A percentile compares a stretch with the other conserved stretches of the same genome.
These are phyloP conservation scores for Dunaliella salina DNA, from an alignment of 163 green algal species.

Conservation along the genomic window DNA sequence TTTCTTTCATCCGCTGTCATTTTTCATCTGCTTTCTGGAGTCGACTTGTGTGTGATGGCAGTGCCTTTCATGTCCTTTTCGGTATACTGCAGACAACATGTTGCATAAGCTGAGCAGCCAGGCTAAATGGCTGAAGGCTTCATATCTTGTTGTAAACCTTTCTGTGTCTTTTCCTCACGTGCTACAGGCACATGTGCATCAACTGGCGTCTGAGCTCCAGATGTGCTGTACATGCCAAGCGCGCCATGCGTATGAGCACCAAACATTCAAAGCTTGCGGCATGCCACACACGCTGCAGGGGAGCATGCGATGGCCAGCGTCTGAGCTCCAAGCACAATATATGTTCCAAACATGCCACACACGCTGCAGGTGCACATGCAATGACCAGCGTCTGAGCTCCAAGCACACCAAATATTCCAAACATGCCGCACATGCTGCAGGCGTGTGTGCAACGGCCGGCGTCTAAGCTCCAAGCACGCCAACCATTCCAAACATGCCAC, in stretches of 20 bases:
- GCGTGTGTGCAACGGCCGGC: background rate
- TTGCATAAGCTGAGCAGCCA: too few relatives aligned
- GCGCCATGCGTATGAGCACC: too few relatives aligned
- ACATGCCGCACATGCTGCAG: background rate
- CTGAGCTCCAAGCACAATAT: conserved; percentile 48
- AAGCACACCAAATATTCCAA: background rate
- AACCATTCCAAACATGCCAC: background rate
- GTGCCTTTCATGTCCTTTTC: too few relatives aligned
- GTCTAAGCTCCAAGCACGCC: conserved; percentile 36
- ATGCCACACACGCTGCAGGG: background rate
- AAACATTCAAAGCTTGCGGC: too few relatives aligned
- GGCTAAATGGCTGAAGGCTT: too few relatives aligned
- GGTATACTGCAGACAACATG: too few relatives aligned
- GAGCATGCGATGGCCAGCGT: background rate
- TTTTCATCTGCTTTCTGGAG: too few relatives aligned
- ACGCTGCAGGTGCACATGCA: conserved; percentile 29
- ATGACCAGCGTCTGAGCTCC: conserved; percentile 41
- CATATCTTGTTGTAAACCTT: too few relatives aligned
- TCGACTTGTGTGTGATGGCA: too few relatives aligned
- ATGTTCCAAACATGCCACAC: background rate
- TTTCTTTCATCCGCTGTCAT: too few relatives aligned
- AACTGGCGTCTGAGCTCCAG: conserved; percentile 44
- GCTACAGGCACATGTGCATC: conserved; percentile 32
- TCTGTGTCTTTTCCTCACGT: too few relatives aligned
- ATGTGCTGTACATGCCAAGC: too few relatives aligned